Conservation (phyloP, 148 eudicot genomes). For the Vaccinium macrocarpon region DNA sequence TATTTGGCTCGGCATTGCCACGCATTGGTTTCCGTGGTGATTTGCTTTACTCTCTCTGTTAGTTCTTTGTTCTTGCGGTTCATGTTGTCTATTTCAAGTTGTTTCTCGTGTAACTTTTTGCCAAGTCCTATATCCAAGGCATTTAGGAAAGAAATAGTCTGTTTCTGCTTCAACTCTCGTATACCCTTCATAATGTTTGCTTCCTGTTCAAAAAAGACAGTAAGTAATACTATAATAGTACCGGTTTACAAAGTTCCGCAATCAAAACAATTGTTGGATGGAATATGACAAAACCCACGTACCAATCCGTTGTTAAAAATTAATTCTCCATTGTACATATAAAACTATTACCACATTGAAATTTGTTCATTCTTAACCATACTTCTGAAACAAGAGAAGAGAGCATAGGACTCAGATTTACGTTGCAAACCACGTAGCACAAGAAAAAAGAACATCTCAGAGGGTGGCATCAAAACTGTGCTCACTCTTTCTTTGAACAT, state of each 20-base stretch:
- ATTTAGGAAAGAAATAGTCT: slow-evolving; percentile 31
- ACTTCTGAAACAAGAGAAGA: not conserved
- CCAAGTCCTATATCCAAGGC: slow-evolving; percentile 34
- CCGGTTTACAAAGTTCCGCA: not conserved
- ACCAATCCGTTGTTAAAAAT: not conserved
- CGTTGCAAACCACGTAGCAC: not conserved
- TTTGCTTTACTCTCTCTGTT: slow-evolving; percentile 33
- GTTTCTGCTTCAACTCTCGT: slow-evolving; percentile 35
- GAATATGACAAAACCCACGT: not conserved
- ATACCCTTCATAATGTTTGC: slow-evolving; percentile 40
- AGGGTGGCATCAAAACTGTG: not conserved
- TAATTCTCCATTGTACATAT: not conserved
- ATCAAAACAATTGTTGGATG: not conserved
- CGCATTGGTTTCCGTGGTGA: slow-evolving; percentile 29
- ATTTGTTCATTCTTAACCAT: not conserved
- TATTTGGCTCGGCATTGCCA: slow-evolving; percentile 45
- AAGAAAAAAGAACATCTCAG: not conserved
- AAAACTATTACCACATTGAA: not conserved
- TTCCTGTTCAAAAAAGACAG: slow-evolving; percentile 28
- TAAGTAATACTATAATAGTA: not conserved
- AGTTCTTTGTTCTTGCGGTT: slow-evolving; percentile 44
- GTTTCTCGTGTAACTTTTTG: slow-evolving; percentile 37
- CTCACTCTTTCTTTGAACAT: not conserved
- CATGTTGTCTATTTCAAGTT: slow-evolving; percentile 37
- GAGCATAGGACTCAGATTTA: not conserved